Base-by-base conservation (phyloP, 75 land plant genomes). In the Cryptomeria japonica region DNA sequence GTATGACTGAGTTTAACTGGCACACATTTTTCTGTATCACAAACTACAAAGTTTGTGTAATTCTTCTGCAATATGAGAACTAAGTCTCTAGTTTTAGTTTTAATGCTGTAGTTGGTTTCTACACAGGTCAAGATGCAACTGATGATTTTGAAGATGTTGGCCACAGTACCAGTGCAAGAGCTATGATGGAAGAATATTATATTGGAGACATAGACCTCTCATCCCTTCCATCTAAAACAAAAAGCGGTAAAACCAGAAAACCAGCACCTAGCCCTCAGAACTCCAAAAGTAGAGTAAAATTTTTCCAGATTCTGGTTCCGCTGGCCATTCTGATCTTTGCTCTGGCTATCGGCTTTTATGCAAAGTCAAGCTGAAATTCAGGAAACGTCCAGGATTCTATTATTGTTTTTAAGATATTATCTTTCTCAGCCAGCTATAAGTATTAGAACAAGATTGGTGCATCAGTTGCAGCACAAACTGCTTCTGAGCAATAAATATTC, bases 111-210 rank as follows among this genome's bases (percentile, higher is more conserved):
- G 15, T 8, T 86, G n/a, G 86, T 84, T 9, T 41, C 34, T 47
- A 86, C 78, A 79, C 90, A 94, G 97, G 95, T 47, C 92, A 96
- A 88, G 97, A 96, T 91, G 97, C 97, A 56, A 95, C 94, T 7
- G 94, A 94, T 80, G 96, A 95, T 85, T 95, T 95, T 85, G 96
- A 95, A 92, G 95, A 95, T 90, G 93, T 94, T 78, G 97, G 97
- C 3, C 97, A 95, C 89, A 94, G 95, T 58, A 87, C 46, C 64
- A 93, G 87, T 75, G 97, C 97, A 1, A 88, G 89, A 80, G 93
- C 92, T 14, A 94, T 94, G 96, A 87, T 95, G 93, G 93, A 95
- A 10, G 93, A 94, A 37, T 93, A 91, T 85, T 91, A 88, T 44
- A 88, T 95, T 41, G 97, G 97, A 38, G 90, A 94, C 16, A 91